These are phyloP conservation scores for Fusarium nygamai DNA, from an alignment of 2,329 filamentous ascomycete species.

Conservation along the genomic window DNA sequence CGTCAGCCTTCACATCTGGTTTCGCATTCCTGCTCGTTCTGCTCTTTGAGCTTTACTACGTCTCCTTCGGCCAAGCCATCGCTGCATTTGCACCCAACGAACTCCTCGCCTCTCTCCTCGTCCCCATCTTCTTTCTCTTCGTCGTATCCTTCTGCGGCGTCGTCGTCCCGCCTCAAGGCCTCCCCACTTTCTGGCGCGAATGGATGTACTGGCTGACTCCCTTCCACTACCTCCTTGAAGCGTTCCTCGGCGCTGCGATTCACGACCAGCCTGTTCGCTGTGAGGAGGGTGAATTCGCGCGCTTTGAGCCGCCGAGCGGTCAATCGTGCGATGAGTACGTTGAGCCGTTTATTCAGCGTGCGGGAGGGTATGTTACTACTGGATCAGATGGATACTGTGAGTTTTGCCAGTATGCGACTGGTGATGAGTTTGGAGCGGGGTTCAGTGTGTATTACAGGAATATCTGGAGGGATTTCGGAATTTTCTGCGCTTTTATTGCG, in stretches of 20 bases:
- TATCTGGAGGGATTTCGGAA: slow-evolving; percentile 73
- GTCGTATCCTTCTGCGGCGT: slow-evolving; percentile 77
- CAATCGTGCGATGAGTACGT: slow-evolving; percentile 70
- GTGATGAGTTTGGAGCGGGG: slow-evolving; percentile 66
- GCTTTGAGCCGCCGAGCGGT: slow-evolving; percentile 67
- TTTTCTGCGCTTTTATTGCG: slow-evolving; percentile 70
- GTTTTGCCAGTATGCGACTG: slow-evolving; percentile 70
- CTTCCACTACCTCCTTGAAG: slow-evolving; percentile 74
- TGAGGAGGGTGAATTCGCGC: slow-evolving; percentile 64
- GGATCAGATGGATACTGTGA: slow-evolving; percentile 67
- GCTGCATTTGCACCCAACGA: slow-evolving; percentile 74
- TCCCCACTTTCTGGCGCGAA: slow-evolving; percentile 71
- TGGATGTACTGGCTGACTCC: slow-evolving; percentile 76
- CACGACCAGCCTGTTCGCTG: slow-evolving; percentile 67
- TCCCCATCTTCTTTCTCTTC: slow-evolving; percentile 76
- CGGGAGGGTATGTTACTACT: slow-evolving; percentile 69
- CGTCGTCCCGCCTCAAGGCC: slow-evolving; percentile 67
- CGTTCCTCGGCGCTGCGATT: slow-evolving; percentile 65
- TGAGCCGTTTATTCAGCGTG: slow-evolving; percentile 58
- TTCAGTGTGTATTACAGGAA: slow-evolving; percentile 70
- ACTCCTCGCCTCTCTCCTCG: slow-evolving; percentile 71
- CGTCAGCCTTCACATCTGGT: slow-evolving; percentile 64
- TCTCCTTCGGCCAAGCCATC: slow-evolving; percentile 74
- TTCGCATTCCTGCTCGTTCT: slow-evolving; percentile 72
- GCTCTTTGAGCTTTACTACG: slow-evolving; percentile 72